Evolutionary conservation across 2,329 filamentous ascomycete species (phyloP).

Genomic region (Coniosporium uncinatum): DNA sequence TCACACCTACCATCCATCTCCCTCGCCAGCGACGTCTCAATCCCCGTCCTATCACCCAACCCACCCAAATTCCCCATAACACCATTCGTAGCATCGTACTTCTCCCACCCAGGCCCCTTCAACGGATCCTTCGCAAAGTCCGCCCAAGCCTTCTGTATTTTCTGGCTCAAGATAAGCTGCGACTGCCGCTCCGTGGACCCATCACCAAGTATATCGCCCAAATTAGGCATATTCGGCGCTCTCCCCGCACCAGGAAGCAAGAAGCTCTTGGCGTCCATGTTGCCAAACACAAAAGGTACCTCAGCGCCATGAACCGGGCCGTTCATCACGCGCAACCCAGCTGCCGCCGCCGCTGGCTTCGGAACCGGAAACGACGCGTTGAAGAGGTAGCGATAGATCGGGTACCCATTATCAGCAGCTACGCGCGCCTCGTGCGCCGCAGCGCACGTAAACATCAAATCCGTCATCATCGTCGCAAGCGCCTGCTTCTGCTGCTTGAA

Average conservation of each 20-base stretch:
- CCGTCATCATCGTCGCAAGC: not conserved
- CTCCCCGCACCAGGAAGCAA: too few relatives aligned
- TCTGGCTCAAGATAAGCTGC: conserved; percentile 4
- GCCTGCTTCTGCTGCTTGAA: not conserved
- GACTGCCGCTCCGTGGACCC: not conserved
- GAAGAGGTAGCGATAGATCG: not conserved
- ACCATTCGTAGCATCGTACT: not conserved
- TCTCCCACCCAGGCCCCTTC: conserved; percentile 24
- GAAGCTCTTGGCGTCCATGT: too few relatives aligned
- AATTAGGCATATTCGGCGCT: too few relatives aligned
- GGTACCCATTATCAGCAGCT: too few relatives aligned
- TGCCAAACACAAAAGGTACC: not conserved
- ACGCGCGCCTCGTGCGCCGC: not conserved
- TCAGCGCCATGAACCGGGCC: not conserved
- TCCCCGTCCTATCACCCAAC: not conserved
- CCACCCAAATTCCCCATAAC: not conserved
- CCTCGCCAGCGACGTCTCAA: not conserved
- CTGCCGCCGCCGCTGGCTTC: too few relatives aligned
- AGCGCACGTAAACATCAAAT: not conserved
- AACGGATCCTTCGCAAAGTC: conserved; percentile 27
- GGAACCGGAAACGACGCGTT: not conserved
- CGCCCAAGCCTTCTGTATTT: conserved; percentile 24
- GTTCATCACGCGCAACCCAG: too few relatives aligned
- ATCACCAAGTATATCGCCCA: too few relatives aligned
- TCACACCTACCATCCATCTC: not conserved